These are phyloP conservation scores for Oidium heveae DNA, from an alignment of 2,329 filamentous ascomycete species.

Conservation along the genomic window DNA sequence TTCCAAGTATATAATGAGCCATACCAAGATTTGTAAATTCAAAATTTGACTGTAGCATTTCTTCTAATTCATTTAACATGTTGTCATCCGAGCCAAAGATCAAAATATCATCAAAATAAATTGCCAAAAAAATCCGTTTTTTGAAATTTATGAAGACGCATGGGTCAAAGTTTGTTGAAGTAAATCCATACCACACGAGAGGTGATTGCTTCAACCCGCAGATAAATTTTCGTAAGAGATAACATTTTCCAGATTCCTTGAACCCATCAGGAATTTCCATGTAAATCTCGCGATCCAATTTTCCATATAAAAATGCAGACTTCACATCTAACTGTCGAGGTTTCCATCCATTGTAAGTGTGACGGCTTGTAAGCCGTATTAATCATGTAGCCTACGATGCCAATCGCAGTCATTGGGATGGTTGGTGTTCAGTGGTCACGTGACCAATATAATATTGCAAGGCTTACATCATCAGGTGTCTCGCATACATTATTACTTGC, in stretches of 20 bases:
- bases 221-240: background rate
- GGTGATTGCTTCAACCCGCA: background rate
- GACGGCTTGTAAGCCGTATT: no score
- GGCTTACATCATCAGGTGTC: no score
- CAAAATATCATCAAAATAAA: background rate
- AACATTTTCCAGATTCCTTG: background rate
- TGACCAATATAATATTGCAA: no score
- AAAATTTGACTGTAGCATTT: background rate
- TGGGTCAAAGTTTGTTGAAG: background rate
- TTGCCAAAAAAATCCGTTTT: background rate
- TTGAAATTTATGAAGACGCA: background rate
- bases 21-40: background rate
- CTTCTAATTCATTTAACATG: background rate
- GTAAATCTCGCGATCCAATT: background rate
- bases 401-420: no score
- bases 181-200: background rate
- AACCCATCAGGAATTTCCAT: background rate
- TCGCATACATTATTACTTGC: no score
- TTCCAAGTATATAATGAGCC: slow-evolving; percentile 1
- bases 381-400: no score
- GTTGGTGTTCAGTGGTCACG: no score
- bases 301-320: background rate
- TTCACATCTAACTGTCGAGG: background rate
- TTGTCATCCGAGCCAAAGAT: background rate
- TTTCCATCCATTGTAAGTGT: background rate